These are phyloP conservation scores for Neostapfia colusana DNA, from an alignment of 176 grass and related monocot species.

Conservation along the genomic window DNA sequence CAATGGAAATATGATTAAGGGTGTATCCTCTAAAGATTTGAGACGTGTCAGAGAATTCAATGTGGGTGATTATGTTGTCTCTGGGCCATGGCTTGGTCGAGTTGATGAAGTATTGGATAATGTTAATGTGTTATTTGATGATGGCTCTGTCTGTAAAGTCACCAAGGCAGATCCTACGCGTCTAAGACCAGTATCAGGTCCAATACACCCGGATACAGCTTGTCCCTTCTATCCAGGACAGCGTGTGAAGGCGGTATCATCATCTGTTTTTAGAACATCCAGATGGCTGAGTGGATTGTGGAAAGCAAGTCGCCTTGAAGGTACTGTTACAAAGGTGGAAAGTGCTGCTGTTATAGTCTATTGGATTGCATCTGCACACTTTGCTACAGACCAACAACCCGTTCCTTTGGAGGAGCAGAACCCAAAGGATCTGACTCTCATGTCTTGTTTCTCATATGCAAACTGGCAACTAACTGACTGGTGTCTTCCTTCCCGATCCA, in stretches of 20 bases:
- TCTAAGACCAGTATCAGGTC: conserved; percentile 52
- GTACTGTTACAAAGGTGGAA: conserved; percentile 81
- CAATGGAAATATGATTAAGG: conserved; percentile 57
- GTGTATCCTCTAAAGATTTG: conserved; percentile 69
- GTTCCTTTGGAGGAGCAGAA: conserved; percentile 75
- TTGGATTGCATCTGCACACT: conserved; percentile 86
- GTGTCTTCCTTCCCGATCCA: conserved; percentile 54
- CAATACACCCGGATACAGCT: conserved; percentile 59
- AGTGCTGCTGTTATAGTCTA: conserved; percentile 75
- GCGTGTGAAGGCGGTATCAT: conserved; percentile 70
- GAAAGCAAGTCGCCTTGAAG: conserved; percentile 81
- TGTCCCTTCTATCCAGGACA: conserved; percentile 95
- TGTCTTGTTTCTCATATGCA: conserved; percentile 73
- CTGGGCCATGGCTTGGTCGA: conserved; percentile 79
- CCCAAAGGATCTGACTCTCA: conserved; percentile 78
- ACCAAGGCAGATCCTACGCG: conserved; percentile 70
- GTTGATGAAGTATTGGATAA: conserved; percentile 92
- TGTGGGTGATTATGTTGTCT: conserved; percentile 85
- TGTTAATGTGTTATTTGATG: conserved; percentile 90
- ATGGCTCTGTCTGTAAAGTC: conserved; percentile 88
- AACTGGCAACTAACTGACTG: conserved; percentile 95
- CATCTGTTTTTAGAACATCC: conserved; percentile 84
- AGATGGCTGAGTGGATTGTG: conserved; percentile 81
- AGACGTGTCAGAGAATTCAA: conserved; percentile 79
- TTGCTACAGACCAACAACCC: conserved; percentile 50